Conservation (phyloP, 495 filamentous ascomycete genomes). For the Aspergillus cavernicola region DNA sequence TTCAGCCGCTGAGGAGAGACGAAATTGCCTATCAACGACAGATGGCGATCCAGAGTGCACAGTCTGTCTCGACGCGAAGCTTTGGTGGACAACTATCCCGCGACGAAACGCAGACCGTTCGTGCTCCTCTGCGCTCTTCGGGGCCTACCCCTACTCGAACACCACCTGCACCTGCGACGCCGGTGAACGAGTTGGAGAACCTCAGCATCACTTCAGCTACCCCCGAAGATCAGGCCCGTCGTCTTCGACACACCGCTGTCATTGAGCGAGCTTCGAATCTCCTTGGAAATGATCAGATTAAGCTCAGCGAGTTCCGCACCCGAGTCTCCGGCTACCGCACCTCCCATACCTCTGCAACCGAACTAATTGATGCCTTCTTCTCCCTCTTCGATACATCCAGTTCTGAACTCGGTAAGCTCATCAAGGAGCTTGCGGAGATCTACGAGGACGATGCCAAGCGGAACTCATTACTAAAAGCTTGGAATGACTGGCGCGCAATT, state of each 20-base stretch:
- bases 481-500: slow-evolving; percentile 91
- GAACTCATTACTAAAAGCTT: slow-evolving; percentile 68
- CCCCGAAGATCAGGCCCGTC: slow-evolving; percentile 74
- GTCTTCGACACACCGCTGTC: slow-evolving; percentile 68
- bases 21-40: slow-evolving; percentile 91
- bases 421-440: slow-evolving; percentile 90
- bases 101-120: slow-evolving; percentile 44
- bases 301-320: slow-evolving; percentile 70
- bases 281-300: slow-evolving; percentile 66
- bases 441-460: slow-evolving; percentile 79
- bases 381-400: slow-evolving; percentile 77
- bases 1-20: slow-evolving; percentile 78
- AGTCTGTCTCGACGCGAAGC: slow-evolving; percentile 68
- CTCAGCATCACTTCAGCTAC: slow-evolving; percentile 45
- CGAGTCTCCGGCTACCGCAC: slow-evolving; percentile 72
- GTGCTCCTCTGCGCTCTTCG: slow-evolving; percentile 40
- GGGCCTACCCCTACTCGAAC: slow-evolving; percentile 36
- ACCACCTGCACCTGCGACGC: slow-evolving; percentile 34
- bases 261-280: slow-evolving; percentile 79
- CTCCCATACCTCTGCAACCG: slow-evolving; percentile 61
- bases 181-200: slow-evolving; percentile 39
- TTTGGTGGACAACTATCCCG: slow-evolving; percentile 79
- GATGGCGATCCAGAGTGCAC: slow-evolving; percentile 83
- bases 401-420: slow-evolving; percentile 76
- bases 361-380: slow-evolving; percentile 78